A percentile compares a stretch with the other conserved stretches of the same genome.
These are phyloP conservation scores for Saxispiralis lemnorum DNA, from an alignment of 495 filamentous ascomycete genomes.

Conservation along the genomic window DNA sequence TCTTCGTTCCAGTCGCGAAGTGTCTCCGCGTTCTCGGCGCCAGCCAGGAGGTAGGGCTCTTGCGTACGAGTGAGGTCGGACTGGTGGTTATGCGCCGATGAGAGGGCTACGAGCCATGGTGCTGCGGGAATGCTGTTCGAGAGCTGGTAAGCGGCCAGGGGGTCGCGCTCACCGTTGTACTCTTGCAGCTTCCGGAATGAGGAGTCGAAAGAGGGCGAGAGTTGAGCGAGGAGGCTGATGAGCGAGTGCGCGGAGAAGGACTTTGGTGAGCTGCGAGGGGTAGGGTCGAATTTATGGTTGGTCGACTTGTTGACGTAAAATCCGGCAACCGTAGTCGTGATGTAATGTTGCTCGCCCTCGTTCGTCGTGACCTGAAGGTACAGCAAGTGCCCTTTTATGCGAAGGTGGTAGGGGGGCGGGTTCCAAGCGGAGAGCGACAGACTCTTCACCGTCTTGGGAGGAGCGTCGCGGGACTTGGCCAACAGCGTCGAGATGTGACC, in stretches of 20 bases:
- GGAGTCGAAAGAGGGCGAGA: conserved; percentile 67
- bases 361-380: conserved; percentile 77
- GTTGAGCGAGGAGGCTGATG: conserved; percentile 51
- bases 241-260: conserved; percentile 64
- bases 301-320: conserved; percentile 93
- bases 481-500: conserved; percentile 53
- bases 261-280: conserved; percentile 53
- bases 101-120: conserved; percentile 68
- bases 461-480: conserved; percentile 40
- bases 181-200: conserved; percentile 63
- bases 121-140: conserved; percentile 81
- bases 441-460: conserved; percentile 76
- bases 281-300: conserved; percentile 81
- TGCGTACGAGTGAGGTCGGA: conserved; percentile 77
- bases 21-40: conserved; percentile 82
- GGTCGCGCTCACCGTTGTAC: conserved; percentile 64
- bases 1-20: conserved; percentile 98
- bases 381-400: conserved; percentile 81
- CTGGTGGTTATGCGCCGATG: conserved; percentile 49
- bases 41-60: conserved; percentile 76
- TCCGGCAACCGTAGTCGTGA: conserved; percentile 80
- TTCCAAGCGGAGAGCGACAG: conserved; percentile 89
- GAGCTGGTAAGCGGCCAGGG: conserved; percentile 81
- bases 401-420: conserved; percentile 75
- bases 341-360: conserved; percentile 82